These are phyloP conservation scores for Babesia divergens DNA, from an alignment of 169 alveolate genomes.

Conservation along the genomic window DNA sequence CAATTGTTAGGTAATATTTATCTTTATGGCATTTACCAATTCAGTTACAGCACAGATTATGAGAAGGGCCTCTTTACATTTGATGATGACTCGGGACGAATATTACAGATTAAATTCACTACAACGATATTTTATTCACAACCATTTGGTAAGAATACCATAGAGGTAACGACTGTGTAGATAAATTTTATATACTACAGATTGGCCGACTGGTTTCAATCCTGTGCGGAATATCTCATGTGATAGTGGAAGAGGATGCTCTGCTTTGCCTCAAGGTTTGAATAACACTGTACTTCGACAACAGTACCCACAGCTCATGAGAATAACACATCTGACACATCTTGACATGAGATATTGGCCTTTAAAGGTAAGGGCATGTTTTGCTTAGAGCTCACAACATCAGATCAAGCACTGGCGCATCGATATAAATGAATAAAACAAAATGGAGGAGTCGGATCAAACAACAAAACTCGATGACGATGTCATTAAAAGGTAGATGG, in stretches of 20 bases:
- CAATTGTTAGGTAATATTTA: slow-evolving; percentile 19
- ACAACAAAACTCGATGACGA: slow-evolving; percentile 25
- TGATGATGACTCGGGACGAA: slow-evolving; percentile 50
- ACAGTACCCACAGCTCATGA: slow-evolving; percentile 5
- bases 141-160: neutral
- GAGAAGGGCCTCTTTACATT: slow-evolving; percentile 34
- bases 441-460: slow-evolving; percentile 15
- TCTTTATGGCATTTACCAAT: neutral
- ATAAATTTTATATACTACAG: neutral
- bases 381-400: too few relatives aligned
- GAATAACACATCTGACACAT: neutral
- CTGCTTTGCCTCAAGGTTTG: slow-evolving; percentile 43
- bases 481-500: slow-evolving; percentile 42
- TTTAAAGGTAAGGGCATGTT: neutral
- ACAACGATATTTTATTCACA: neutral
- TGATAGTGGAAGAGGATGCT: slow-evolving; percentile 52
- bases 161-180: slow-evolving; percentile 8
- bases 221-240: slow-evolving; percentile 48
- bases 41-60: slow-evolving; percentile 13
- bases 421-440: neutral
- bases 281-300: neutral
- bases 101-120: slow-evolving; percentile 34
- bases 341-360: slow-evolving; percentile 30
- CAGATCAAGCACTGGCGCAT: slow-evolving; percentile 26
- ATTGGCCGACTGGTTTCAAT: slow-evolving; percentile 41